Percentiles rank a stretch among this genome's conserved stretches.
Evolutionary conservation across 495 filamentous ascomycete genomes (phyloP).

Genomic region (Baudoinia panamericana): DNA sequence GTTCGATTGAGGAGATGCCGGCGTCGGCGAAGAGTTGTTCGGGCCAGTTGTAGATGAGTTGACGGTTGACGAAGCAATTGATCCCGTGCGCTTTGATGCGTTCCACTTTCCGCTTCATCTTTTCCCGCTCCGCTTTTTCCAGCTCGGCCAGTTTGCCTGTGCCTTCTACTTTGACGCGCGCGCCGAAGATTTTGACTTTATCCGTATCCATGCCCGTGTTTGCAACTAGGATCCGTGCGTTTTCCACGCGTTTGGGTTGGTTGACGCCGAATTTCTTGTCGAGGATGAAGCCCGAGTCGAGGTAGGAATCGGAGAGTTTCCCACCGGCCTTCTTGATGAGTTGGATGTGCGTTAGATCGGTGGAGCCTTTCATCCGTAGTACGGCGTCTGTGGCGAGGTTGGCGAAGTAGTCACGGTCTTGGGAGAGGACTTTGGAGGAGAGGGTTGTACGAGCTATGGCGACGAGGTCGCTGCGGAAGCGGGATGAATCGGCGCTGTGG

Average conservation of each 20-base stretch:
- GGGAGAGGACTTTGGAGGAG: slow-evolving; percentile 91
- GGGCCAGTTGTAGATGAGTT: slow-evolving; percentile 99
- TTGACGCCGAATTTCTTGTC: slow-evolving; percentile 99
- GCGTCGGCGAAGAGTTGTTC: slow-evolving; percentile 97
- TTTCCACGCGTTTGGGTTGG: slow-evolving; percentile 92
- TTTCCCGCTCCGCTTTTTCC: slow-evolving; percentile 93
- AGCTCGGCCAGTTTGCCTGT: slow-evolving; percentile 93
- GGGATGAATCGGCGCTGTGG: slow-evolving; percentile 65
- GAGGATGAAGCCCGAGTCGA: slow-evolving; percentile 95
- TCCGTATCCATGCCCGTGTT: slow-evolving; percentile 99
- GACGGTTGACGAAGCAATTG: slow-evolving; percentile 99
- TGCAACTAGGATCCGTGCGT: slow-evolving; percentile 92
- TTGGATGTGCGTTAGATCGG: slow-evolving; percentile 94
- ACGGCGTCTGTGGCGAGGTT: slow-evolving; percentile 87
- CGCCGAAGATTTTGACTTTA: slow-evolving; percentile 99
- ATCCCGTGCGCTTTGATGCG: slow-evolving; percentile 97
- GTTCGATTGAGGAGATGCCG: slow-evolving; percentile 95
- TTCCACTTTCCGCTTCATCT: slow-evolving; percentile 98
- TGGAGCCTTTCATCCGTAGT: slow-evolving; percentile 75
- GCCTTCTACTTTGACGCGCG: slow-evolving; percentile 84
- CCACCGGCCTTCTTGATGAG: slow-evolving; percentile 99
- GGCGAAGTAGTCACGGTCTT: slow-evolving; percentile 87
- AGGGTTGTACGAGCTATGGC: slow-evolving; percentile 92
- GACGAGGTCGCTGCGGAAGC: slow-evolving; percentile 79
- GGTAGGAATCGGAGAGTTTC: slow-evolving; percentile 90